phyloP scores from a whole-genome alignment of 495 filamentous ascomycete species.

The Pseudomonodictys pantanalensis region DNA sequence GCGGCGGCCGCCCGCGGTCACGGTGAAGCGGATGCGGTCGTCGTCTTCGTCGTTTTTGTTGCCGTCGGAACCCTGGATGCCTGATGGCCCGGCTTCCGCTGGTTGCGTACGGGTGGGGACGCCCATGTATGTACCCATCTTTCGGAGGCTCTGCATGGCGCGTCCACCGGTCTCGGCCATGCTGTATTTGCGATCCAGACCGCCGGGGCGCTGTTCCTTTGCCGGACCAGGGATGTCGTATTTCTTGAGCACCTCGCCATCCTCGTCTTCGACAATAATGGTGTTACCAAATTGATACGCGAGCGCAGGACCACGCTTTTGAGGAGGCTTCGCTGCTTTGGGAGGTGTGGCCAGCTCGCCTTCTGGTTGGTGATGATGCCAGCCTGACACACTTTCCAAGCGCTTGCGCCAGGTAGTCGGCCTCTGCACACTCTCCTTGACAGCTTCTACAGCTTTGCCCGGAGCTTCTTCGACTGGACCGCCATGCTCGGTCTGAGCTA shows the following conservation, averaged over 20 bases:
- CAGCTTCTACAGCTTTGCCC: constrained; percentile 16
- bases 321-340: constrained; percentile 25
- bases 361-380: not conserved
- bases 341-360: constrained; percentile 16
- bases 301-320: constrained; percentile 61
- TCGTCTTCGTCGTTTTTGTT: constrained; percentile 53
- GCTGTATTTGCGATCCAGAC: constrained; percentile 32
- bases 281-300: constrained; percentile 96
- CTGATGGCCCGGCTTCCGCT: constrained; percentile 25
- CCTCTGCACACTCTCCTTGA: constrained; percentile 28
- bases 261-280: constrained; percentile 96
- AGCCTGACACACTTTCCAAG: constrained; percentile 29
- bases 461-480: constrained; percentile 21
- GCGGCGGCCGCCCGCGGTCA: constrained; percentile 68
- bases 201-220: constrained; percentile 23
- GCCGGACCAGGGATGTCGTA: constrained; percentile 71
- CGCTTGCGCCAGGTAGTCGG: constrained; percentile 25
- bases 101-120: constrained; percentile 30
- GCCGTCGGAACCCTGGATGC: constrained; percentile 2
- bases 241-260: constrained; percentile 96
- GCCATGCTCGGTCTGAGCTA: constrained; percentile 31
- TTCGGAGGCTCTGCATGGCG: constrained; percentile 51
- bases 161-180: constrained; percentile 36
- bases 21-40: constrained; percentile 80
- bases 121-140: constrained; percentile 63